These are phyloP conservation scores for Populus hybrid DNA, from an alignment of 441 rosid genomes.

Conservation along the genomic window DNA sequence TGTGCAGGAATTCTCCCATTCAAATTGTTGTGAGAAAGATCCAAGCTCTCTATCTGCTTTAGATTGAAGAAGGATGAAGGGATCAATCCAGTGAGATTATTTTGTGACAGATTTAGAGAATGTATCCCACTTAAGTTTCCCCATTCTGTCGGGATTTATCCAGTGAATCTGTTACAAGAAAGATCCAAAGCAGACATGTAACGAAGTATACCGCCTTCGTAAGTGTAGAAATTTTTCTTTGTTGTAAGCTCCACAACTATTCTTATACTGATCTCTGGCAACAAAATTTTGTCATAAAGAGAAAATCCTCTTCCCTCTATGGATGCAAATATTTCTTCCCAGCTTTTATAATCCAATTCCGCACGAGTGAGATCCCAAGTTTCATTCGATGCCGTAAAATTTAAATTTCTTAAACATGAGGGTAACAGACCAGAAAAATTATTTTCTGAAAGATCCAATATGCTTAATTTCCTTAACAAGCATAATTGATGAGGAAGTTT, in stretches of 20 bases:
- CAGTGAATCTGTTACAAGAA: slow-evolving; percentile 9
- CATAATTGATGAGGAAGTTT: slow-evolving; percentile 8
- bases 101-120: slow-evolving; percentile 16
- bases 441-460: slow-evolving; percentile 28
- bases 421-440: slow-evolving; percentile 18
- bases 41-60: slow-evolving; percentile 12
- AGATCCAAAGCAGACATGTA: slow-evolving; percentile 16
- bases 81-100: slow-evolving; percentile 10
- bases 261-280: background rate
- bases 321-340: no score
- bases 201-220: background rate
- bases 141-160: background rate
- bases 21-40: slow-evolving; percentile 19
- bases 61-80: slow-evolving; percentile 3
- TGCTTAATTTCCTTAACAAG: slow-evolving; percentile 1
- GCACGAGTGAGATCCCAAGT: no score
- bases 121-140: background rate
- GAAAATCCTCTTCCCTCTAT: no score
- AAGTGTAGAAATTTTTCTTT: background rate
- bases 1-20: slow-evolving; percentile 11
- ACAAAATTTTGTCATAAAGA: no score
- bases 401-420: slow-evolving; percentile 11
- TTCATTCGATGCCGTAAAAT: slow-evolving; percentile 6
- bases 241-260: background rate
- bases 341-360: no score